Conservation (phyloP, 1,284 basidiomycete genomes). For the Heterobasidion annosum region DNA sequence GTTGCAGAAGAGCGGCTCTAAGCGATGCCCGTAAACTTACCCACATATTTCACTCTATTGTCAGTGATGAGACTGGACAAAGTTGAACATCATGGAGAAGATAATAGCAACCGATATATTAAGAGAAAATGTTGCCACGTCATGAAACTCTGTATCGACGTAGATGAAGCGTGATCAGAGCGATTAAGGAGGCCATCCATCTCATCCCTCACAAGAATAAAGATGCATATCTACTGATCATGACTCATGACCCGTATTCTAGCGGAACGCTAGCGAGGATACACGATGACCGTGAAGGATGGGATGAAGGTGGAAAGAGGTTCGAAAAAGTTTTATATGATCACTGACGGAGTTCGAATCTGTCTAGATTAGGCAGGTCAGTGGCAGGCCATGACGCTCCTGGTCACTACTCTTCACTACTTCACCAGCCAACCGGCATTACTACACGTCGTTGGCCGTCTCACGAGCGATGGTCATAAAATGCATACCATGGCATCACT, state of each 20-base stretch:
- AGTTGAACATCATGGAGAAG: too few species aligned
- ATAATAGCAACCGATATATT: background rate
- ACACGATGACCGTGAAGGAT: slow-evolving; percentile 3
- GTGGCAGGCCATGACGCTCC: too few species aligned
- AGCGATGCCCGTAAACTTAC: too few species aligned
- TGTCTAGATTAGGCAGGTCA: background rate
- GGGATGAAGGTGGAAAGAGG: slow-evolving; percentile 2
- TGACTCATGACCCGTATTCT: slow-evolving; percentile 1
- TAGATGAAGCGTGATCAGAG: slow-evolving; percentile 12
- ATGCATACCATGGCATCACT: background rate
- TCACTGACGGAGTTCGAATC: slow-evolving; percentile 6
- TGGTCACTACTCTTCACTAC: background rate
- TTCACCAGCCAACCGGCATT: background rate
- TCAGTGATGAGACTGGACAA: too few species aligned
- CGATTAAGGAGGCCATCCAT: slow-evolving; percentile 14
- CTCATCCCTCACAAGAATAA: slow-evolving; percentile 5
- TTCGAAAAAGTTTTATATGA: background rate
- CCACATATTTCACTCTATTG: too few species aligned
- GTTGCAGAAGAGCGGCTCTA: too few species aligned
- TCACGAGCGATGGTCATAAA: background rate
- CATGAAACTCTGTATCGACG: slow-evolving; percentile 16
- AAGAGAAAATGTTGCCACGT: slow-evolving; percentile 10
- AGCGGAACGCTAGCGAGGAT: slow-evolving; percentile 7
- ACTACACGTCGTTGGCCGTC: background rate
- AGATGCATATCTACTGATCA: background rate